Base-by-base conservation (phyloP, 306 rosid species). In the Malus sylvestris region DNA sequence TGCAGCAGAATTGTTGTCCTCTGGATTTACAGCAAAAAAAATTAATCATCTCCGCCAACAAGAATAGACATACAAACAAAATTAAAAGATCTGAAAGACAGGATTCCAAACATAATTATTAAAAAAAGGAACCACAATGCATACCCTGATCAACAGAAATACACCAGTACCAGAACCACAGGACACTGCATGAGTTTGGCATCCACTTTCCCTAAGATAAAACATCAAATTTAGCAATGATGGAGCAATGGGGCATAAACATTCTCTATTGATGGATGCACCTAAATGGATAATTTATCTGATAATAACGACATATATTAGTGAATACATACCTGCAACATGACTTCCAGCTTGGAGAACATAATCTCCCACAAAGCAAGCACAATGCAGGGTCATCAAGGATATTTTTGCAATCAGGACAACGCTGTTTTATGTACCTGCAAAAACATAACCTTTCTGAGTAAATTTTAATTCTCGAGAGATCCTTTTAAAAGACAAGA, bases 141-240 rank as follows among this genome's bases (percentile, higher is more conserved):
- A 75, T 83, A 96, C 99, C 92, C 75, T 85, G 78, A 89, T 91
- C 86, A 96, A 87, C 60, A 96, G 90, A 85, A 92, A 96, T 64
- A 96, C 82, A 69, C 94, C 98, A 73, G 93, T 96, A 73, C 98
- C 98, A 66, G 98, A 95, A 84, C 96, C 99, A 78, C 99, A 96
- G 76, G 86, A 69, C 83, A 73, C 72, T 18, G 99, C 96, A 87
- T 96, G 99, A 66, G 90, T 77, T 86, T 88, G 97, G 80, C 99
- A 92, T 79, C 90, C 98, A 78, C 88, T 92, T 86, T 86, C 90
- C 91, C 99, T 96, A 38, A 3, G 79, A 71, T 22, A n/a, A 65
- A 49, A 68, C 38, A 67, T 79, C 76, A 79, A 75, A 82, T 40
- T 84, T 51, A 51, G 83, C 69, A 38, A 66, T 29, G 70, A 83